A percentile compares a stretch with the other conserved stretches of the same genome.
These are phyloP conservation scores for Hemisphaericaspora nanyangensis DNA, from an alignment of 805 yeast species.

Conservation along the genomic window DNA sequence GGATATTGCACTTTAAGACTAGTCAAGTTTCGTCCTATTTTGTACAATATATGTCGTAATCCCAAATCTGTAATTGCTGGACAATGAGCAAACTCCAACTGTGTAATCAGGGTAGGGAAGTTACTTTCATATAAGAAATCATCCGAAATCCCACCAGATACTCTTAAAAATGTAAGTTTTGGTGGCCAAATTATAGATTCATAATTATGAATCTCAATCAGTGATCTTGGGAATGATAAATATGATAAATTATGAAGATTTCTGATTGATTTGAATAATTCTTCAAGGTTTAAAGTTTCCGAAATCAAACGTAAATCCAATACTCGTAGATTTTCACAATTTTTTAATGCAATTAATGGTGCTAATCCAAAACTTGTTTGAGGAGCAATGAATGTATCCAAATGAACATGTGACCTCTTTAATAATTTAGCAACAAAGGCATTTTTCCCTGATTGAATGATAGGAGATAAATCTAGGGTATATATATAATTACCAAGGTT, in stretches of 20 bases:
- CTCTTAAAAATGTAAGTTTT: conserved; percentile 61
- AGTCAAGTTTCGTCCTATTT: conserved; percentile 63
- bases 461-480: conserved; percentile 67
- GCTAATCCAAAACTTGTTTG: conserved; percentile 93
- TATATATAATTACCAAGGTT: conserved; percentile 57
- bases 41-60: conserved; percentile 54
- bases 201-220: conserved; percentile 62
- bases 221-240: conserved; percentile 84
- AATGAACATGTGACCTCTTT: conserved; percentile 64
- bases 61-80: conserved; percentile 70
- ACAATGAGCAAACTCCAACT: conserved; percentile 81
- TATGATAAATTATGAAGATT: conserved; percentile 62
- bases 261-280: conserved; percentile 71
- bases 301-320: conserved; percentile 32
- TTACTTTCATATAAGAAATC: conserved; percentile 64
- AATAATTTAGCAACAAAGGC: conserved; percentile 81
- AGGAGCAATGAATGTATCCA: conserved; percentile 79
- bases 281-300: conserved; percentile 81
- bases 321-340: conserved; percentile 41
- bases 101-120: conserved; percentile 71
- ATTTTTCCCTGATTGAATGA: conserved; percentile 88
- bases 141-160: conserved; percentile 88
- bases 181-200: conserved; percentile 72
- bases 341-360: conserved; percentile 75
- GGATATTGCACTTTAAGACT: conserved; percentile 76